Percentiles rank a stretch among this genome's conserved stretches.
Evolutionary conservation across 257 asterid genomes (phyloP).

Genomic region (Eustoma russellianum): DNA sequence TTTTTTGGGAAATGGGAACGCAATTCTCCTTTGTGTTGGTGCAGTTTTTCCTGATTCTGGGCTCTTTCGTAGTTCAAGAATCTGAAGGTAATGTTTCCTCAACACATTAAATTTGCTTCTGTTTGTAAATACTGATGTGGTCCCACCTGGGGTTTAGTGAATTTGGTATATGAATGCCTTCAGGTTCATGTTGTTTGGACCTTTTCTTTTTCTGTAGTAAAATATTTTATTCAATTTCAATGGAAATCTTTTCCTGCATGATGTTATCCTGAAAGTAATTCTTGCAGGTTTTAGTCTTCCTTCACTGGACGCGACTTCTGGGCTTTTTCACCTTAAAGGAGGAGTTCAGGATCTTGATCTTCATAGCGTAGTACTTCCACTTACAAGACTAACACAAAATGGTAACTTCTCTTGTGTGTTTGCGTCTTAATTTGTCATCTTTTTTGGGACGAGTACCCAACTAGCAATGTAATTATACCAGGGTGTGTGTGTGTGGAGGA

Average conservation of each 20-base stretch:
- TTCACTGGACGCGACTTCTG: constrained; percentile 31
- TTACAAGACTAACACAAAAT: constrained; percentile 14
- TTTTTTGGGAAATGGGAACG: constrained; percentile 44
- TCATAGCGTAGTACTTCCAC: constrained; percentile 8
- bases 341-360: constrained; percentile 14
- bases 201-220: not conserved
- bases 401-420: constrained; percentile 21
- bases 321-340: constrained; percentile 22
- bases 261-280: not conserved
- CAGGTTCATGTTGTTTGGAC: constrained; percentile 1
- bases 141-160: not conserved
- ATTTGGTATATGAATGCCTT: constrained; percentile 8
- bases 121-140: no score
- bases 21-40: constrained; percentile 22
- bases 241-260: not conserved
- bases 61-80: constrained; percentile 34
- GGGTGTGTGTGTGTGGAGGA: no score
- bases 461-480: no score
- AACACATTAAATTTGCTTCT: not conserved
- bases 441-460: no score
- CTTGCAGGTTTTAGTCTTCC: constrained; percentile 40
- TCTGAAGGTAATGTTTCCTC: constrained; percentile 56
- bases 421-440: constrained; percentile 1
- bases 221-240: not conserved
- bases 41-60: constrained; percentile 25